These are phyloP conservation scores for Zarea fungicola DNA, from an alignment of 2,329 filamentous ascomycete species.

Conservation along the genomic window DNA sequence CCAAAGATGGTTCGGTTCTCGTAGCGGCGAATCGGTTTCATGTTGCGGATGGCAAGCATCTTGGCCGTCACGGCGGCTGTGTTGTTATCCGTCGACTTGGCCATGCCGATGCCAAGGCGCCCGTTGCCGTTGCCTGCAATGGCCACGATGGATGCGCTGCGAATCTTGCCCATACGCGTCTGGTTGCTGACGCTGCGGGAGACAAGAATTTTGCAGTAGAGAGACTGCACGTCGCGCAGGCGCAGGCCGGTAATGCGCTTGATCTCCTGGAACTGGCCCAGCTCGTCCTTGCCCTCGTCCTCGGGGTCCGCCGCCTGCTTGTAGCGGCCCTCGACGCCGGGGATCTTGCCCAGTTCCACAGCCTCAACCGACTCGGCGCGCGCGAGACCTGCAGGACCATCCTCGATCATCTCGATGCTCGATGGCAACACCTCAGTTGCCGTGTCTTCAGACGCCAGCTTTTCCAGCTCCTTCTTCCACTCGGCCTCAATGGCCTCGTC, in stretches of 20 bases:
- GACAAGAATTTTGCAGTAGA: conserved; percentile 70
- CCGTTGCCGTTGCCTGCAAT: conserved; percentile 86
- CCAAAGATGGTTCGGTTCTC: conserved; percentile 91
- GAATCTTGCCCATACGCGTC: conserved; percentile 92
- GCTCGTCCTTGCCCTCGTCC: conserved; percentile 46
- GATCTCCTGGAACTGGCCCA: conserved; percentile 45
- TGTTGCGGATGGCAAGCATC: conserved; percentile 80
- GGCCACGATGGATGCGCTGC: conserved; percentile 66
- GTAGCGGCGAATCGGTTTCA: conserved; percentile 87
- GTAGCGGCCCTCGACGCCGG: conserved; percentile 48
- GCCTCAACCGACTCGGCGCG: conserved; percentile 40
- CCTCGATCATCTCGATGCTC: conserved; percentile 32
- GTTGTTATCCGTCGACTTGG: conserved; percentile 71
- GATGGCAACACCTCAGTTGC: conserved; percentile 27
- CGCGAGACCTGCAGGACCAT: conserved; percentile 30
- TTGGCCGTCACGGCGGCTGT: conserved; percentile 68
- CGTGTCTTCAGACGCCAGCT: conserved; percentile 26
- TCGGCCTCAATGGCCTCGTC: conserved; percentile 31
- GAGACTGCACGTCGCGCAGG: conserved; percentile 43
- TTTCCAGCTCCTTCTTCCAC: conserved; percentile 34
- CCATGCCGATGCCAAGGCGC: conserved; percentile 81
- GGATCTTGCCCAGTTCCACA: conserved; percentile 46
- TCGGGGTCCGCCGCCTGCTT: conserved; percentile 43
- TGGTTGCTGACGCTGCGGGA: conserved; percentile 77
- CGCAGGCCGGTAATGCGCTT: conserved; percentile 52